These are phyloP conservation scores for Yamadazyma atmosphaerica DNA, from an alignment of 1,139 yeast species.

Conservation along the genomic window DNA sequence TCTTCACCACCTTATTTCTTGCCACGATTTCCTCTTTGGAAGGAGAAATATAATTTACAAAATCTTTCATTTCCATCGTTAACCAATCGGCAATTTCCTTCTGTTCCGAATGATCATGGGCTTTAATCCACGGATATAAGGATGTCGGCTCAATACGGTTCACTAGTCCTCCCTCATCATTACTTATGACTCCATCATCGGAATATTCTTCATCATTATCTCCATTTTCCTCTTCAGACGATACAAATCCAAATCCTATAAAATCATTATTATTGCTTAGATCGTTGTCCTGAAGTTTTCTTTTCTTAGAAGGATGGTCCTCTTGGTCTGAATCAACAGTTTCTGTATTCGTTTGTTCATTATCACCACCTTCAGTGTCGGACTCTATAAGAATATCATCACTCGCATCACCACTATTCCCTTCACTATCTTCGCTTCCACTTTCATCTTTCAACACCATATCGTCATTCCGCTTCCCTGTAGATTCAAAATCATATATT, in stretches of 20 bases:
- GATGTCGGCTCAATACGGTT: conserved; percentile 21
- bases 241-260: conserved; percentile 58
- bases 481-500: conserved; percentile 16
- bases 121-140: conserved; percentile 78
- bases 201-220: conserved; percentile 27
- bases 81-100: conserved; percentile 85
- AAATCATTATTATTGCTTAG: conserved; percentile 52
- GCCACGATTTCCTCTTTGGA: conserved; percentile 68
- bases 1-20: conserved; percentile 66
- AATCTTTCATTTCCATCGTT: conserved; percentile 83
- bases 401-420: conserved; percentile 61
- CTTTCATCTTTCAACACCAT: conserved; percentile 2
- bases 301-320: conserved; percentile 11
- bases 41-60: conserved; percentile 86
- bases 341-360: no score
- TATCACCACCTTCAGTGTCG: conserved; percentile 12
- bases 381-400: conserved; percentile 39
- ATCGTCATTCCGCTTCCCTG: conserved; percentile 1
- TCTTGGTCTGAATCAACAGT: conserved; percentile 7
- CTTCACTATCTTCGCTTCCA: conserved; percentile 23
- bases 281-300: conserved; percentile 22
- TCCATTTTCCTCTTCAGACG: conserved; percentile 42
- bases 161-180: conserved; percentile 32
- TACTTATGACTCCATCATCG: conserved; percentile 38
- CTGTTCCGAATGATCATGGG: conserved; percentile 72